Percentiles rank a stretch among this genome's conserved stretches.
These are phyloP conservation scores for Chlamydomonas schloesseri DNA, from an alignment of 139 green algal genomes.

Conservation along the genomic window DNA sequence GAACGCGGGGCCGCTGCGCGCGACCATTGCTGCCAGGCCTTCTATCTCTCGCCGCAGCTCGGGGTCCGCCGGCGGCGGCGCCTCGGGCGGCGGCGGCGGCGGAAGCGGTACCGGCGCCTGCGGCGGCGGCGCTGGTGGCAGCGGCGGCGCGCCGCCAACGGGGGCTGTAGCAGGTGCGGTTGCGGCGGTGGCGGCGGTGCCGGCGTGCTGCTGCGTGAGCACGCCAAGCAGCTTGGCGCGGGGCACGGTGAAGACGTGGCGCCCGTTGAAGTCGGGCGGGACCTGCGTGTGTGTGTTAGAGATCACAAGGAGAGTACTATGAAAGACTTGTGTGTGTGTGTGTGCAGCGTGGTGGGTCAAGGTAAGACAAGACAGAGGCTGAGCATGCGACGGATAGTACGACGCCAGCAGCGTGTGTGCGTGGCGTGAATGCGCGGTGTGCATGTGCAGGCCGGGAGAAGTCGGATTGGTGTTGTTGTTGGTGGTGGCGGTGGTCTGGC, in stretches of 20 bases:
- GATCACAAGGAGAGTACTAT: too few species aligned
- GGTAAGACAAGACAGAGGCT: too few species aligned
- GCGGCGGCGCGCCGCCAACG: not conserved
- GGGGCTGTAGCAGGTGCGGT: not conserved
- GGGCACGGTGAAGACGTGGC: constrained; percentile 44
- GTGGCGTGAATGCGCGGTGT: too few species aligned
- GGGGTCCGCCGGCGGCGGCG: constrained; percentile 62
- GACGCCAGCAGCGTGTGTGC: too few species aligned
- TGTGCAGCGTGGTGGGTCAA: too few species aligned
- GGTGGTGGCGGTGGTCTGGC: too few species aligned
- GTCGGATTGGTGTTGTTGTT: too few species aligned
- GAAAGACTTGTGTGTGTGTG: too few species aligned
- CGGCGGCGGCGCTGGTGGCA: not conserved
- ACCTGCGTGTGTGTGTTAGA: too few species aligned
- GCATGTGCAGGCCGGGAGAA: too few species aligned
- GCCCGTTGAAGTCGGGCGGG: constrained; percentile 47
- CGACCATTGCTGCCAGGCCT: constrained; percentile 79
- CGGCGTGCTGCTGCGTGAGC: not conserved
- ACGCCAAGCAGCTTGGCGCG: not conserved
- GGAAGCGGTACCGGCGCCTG: not conserved
- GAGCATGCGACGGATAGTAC: too few species aligned
- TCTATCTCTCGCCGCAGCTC: constrained; percentile 78
- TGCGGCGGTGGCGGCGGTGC: not conserved
- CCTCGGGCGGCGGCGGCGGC: constrained; percentile 45
- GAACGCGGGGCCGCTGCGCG: constrained; percentile 85